Conservation (phyloP, 2,329 filamentous ascomycete species). For the Beauveria scarabaeidicola region DNA sequence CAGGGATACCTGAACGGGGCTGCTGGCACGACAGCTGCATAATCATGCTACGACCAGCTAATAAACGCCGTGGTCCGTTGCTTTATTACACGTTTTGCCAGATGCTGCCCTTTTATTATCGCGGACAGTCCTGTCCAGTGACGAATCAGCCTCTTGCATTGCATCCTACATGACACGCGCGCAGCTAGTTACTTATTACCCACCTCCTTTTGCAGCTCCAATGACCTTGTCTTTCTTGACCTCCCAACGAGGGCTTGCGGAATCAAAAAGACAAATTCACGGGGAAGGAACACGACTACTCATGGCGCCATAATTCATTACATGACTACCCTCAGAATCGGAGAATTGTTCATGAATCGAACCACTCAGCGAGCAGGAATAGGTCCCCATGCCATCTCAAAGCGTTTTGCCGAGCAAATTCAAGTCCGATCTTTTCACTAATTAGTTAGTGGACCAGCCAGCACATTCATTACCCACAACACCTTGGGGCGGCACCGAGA, state of each 20-base stretch:
- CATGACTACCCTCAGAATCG: background rate
- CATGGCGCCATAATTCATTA: too few species aligned
- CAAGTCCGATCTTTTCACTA: background rate
- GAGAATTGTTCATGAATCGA: background rate
- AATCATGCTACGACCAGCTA: too few species aligned
- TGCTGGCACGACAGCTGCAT: background rate
- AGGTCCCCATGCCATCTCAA: background rate
- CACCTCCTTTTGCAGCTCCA: background rate
- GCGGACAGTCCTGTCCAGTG: too few species aligned
- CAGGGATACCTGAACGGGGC: background rate
- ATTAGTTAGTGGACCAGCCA: background rate
- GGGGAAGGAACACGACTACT: too few species aligned
- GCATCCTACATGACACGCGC: background rate
- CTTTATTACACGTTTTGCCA: background rate
- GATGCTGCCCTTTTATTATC: background rate
- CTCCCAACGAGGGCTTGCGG: too few species aligned
- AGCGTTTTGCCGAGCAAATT: slow-evolving; percentile 1
- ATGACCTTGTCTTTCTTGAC: background rate
- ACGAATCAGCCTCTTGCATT: background rate
- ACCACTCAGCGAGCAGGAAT: background rate
- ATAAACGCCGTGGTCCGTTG: background rate
- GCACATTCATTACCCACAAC: slow-evolving; percentile 2
- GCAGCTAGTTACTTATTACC: background rate
- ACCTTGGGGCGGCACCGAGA: background rate
- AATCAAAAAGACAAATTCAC: too few species aligned